Percentiles rank a stretch among this genome's conserved stretches.
Conservation (phyloP, 257 asterid genomes). For the Primulina tabacum region DNA sequence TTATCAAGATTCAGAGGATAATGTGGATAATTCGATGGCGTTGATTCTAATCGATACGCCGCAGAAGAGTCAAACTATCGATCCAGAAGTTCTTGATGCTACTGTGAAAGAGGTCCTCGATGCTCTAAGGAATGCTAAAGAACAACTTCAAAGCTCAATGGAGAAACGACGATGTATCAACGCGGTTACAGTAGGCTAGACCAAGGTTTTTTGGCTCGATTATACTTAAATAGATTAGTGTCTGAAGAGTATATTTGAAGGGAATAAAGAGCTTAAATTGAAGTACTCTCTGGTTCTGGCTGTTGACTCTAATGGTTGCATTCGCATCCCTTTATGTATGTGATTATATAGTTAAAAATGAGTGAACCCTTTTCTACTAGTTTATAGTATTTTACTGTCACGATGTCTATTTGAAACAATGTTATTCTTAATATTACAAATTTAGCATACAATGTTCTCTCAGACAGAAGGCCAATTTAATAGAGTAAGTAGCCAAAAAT, state of each 20-base stretch:
- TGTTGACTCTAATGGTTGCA: not conserved
- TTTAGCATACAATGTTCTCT: too few relatives aligned
- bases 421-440: not conserved
- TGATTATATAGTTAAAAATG: not conserved
- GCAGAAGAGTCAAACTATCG: slow-evolving; percentile 23
- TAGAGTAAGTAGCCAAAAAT: too few relatives aligned
- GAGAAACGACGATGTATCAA: slow-evolving; percentile 35
- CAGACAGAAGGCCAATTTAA: too few relatives aligned
- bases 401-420: not conserved
- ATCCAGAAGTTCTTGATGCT: slow-evolving; percentile 63
- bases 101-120: slow-evolving; percentile 60
- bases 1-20: slow-evolving; percentile 26
- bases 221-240: not conserved
- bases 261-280: not conserved
- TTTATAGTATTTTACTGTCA: too few relatives aligned
- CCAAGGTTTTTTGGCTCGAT: not conserved
- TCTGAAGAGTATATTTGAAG: not conserved
- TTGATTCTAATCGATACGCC: slow-evolving; percentile 38
- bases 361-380: not conserved
- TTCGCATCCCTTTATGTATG: not conserved
- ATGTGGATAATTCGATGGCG: slow-evolving; percentile 49
- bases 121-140: slow-evolving; percentile 55
- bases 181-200: slow-evolving; percentile 47
- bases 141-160: slow-evolving; percentile 60
- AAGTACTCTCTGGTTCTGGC: not conserved